Evolutionary conservation across 1,139 yeast species (phyloP).

Genomic region (Pichia sp.): DNA sequence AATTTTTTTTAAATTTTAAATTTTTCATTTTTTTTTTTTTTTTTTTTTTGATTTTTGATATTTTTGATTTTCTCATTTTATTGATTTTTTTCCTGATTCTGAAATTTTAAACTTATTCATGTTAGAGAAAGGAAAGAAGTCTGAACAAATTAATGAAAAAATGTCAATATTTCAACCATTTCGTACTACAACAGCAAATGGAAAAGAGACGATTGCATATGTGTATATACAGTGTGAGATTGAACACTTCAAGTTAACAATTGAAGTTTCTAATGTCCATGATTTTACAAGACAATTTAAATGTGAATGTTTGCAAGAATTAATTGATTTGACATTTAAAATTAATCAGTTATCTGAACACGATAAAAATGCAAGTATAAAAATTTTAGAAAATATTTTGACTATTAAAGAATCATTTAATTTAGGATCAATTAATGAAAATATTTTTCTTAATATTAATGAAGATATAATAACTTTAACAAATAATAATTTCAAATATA

Average conservation of each 20-base stretch:
- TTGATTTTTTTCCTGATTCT: background rate
- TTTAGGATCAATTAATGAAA: background rate
- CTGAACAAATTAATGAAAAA: background rate
- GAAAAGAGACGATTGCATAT: background rate
- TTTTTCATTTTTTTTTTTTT: background rate
- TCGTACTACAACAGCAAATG: background rate
- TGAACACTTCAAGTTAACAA: background rate
- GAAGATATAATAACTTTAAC: background rate
- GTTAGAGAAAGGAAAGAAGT: too few species aligned
- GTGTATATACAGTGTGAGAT: background rate
- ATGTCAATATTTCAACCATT: background rate
- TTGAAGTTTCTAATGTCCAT: background rate
- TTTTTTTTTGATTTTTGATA: background rate
- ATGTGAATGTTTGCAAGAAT: background rate
- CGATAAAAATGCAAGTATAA: background rate
- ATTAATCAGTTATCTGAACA: conserved; percentile 3
- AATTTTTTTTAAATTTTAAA: background rate
- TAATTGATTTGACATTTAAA: background rate
- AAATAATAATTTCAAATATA: conserved; percentile 14
- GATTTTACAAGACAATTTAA: background rate
- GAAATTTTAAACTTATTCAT: background rate
- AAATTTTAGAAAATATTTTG: background rate
- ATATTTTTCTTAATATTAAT: background rate
- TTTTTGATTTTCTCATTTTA: background rate
- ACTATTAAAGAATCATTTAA: background rate